Conservation (phyloP, 345 rosid genomes). For the Melaleuca alternifolia region DNA sequence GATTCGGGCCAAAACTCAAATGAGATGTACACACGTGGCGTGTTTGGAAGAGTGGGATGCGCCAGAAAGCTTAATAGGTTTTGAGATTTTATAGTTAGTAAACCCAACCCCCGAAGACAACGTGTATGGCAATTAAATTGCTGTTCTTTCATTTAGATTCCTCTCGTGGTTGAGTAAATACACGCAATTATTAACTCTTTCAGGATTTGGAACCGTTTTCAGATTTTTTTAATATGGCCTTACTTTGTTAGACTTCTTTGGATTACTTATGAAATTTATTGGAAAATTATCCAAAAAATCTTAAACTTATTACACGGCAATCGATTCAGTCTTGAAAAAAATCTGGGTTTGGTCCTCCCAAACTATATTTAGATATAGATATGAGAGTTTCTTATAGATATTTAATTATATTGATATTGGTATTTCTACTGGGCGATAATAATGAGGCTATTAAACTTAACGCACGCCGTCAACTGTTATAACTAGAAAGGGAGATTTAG, state of each 20-base stretch:
- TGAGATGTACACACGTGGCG: not conserved
- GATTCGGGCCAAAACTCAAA: not conserved
- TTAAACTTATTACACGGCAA: too few relatives aligned
- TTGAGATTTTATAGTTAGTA: not conserved
- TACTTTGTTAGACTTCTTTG: not conserved
- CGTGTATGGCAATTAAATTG: not conserved
- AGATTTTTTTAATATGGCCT: not conserved
- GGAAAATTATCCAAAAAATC: too few relatives aligned
- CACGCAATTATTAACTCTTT: not conserved
- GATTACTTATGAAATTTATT: not conserved
- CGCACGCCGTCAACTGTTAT: too few relatives aligned
- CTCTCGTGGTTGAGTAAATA: not conserved
- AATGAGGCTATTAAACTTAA: too few relatives aligned
- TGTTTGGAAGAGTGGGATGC: not conserved
- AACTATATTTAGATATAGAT: too few relatives aligned
- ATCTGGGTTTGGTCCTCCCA: too few relatives aligned
- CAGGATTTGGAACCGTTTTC: not conserved
- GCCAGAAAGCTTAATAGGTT: not conserved
- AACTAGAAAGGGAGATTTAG: too few relatives aligned
- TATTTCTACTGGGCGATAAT: too few relatives aligned
- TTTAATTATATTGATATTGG: too few relatives aligned
- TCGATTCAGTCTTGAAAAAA: too few relatives aligned
- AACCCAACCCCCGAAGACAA: not conserved
- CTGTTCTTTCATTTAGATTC: not conserved
- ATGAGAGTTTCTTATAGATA: too few relatives aligned